These are phyloP conservation scores for Mucuna pruriens DNA, from an alignment of 306 rosid species.

Conservation along the genomic window DNA sequence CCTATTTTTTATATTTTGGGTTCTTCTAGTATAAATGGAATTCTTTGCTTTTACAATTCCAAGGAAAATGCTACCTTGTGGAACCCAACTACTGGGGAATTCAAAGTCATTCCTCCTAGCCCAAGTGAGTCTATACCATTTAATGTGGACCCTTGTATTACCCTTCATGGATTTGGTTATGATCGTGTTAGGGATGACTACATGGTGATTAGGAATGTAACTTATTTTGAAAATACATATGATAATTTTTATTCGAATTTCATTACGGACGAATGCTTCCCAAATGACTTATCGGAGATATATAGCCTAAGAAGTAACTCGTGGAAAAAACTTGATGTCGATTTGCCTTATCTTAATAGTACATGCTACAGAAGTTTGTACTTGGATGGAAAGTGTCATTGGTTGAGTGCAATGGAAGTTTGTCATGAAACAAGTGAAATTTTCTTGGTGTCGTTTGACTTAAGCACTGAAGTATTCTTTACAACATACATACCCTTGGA, in stretches of 20 bases:
- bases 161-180: background rate
- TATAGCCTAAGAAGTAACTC: background rate
- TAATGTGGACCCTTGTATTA: rapidly evolving
- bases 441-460: background rate
- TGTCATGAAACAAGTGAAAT: too few relatives aligned
- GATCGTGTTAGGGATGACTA: background rate
- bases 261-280: too few relatives aligned
- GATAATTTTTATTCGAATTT: too few relatives aligned
- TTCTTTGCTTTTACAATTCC: background rate
- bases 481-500: background rate
- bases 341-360: too few relatives aligned
- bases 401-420: background rate
- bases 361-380: background rate
- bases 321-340: background rate
- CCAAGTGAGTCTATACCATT: background rate
- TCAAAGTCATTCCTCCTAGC: background rate
- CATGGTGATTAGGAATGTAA: background rate
- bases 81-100: background rate
- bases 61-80: background rate
- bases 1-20: background rate
- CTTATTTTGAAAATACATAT: too few relatives aligned
- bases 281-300: background rate
- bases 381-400: background rate
- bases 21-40: background rate
- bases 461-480: background rate